Percentiles rank a stretch among this genome's conserved stretches.
Conservation (phyloP, 495 filamentous ascomycete genomes). For the Aspergillus ellipticus region DNA sequence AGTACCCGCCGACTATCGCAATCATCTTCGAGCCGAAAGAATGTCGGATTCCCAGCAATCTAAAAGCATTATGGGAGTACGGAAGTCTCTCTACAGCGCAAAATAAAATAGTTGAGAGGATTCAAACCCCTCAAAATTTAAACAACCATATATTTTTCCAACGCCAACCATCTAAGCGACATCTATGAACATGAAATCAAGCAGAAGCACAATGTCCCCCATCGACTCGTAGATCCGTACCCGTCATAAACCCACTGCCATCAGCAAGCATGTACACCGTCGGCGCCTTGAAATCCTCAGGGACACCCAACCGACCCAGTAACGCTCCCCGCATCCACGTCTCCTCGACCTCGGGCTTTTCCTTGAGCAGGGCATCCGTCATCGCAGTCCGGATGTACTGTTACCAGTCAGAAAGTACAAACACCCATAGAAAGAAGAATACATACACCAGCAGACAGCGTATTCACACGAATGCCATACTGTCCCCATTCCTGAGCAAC, state of each 20-base stretch:
- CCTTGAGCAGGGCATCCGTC: conserved; percentile 32
- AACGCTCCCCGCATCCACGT: conserved; percentile 35
- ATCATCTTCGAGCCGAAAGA: too few relatives aligned
- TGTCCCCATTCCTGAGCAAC: conserved; percentile 56
- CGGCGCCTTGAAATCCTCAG: conserved; percentile 41
- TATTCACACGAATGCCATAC: conserved; percentile 44
- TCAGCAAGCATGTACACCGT: conserved; percentile 42
- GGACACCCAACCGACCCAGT: conserved; percentile 34
- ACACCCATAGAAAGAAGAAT: conserved; percentile 33
- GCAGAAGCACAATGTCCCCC: conserved; percentile 40
- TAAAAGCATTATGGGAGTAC: too few relatives aligned
- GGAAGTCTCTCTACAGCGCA: too few relatives aligned
- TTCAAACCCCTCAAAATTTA: too few relatives aligned
- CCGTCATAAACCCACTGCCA: conserved; percentile 40
- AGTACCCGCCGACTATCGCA: too few relatives aligned
- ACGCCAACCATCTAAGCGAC: background rate
- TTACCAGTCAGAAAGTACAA: conserved; percentile 37
- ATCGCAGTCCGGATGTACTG: conserved; percentile 27
- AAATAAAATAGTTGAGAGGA: too few relatives aligned
- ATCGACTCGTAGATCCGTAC: conserved; percentile 36
- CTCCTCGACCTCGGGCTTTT: conserved; percentile 58
- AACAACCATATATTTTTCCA: background rate
- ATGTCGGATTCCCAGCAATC: too few relatives aligned
- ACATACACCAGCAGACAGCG: conserved; percentile 52
- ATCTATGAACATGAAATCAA: background rate